Conservation (phyloP, 2,329 filamentous ascomycete genomes). For the Trichoderma afroharzianum region DNA sequence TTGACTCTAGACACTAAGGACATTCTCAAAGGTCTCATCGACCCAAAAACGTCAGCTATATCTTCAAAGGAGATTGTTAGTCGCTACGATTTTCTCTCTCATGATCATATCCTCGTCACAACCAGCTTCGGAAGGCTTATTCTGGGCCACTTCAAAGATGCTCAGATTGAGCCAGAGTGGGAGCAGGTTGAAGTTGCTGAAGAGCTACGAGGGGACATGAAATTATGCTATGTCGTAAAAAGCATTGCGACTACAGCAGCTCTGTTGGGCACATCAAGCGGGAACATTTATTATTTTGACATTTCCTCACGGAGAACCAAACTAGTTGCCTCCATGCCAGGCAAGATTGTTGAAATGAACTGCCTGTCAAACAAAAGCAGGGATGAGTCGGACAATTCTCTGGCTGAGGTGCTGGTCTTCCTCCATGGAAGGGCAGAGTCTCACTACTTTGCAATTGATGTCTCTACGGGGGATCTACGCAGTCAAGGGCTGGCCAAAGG, state of each 20-base stretch:
- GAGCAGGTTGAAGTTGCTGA: constrained; percentile 37
- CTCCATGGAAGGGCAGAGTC: constrained; percentile 45
- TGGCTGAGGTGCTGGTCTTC: constrained; percentile 42
- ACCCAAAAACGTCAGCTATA: not conserved
- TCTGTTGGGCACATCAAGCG: constrained; percentile 48
- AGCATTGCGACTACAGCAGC: constrained; percentile 37
- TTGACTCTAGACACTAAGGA: constrained; percentile 33
- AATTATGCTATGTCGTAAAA: constrained; percentile 46
- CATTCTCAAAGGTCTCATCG: constrained; percentile 24
- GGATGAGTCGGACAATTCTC: not conserved
- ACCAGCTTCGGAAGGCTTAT: constrained; percentile 61
- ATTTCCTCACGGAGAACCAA: constrained; percentile 26
- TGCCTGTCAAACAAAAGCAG: constrained; percentile 29
- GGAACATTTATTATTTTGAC: constrained; percentile 45
- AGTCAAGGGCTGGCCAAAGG: constrained; percentile 32
- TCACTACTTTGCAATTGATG: constrained; percentile 40
- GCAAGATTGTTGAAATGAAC: constrained; percentile 52
- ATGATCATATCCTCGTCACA: constrained; percentile 50
- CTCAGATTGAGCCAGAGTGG: constrained; percentile 36
- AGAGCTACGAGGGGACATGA: constrained; percentile 36
- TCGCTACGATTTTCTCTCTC: constrained; percentile 60
- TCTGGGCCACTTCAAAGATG: constrained; percentile 36
- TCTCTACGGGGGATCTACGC: constrained; percentile 27
- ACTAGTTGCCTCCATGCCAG: constrained; percentile 38
- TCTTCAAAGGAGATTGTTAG: constrained; percentile 45